Evolutionary conservation across 2,329 filamentous ascomycete species (phyloP), one percentile per base, ranked within the genome.

Genomic region (Ophiocordyceps unilateralis): DNA sequence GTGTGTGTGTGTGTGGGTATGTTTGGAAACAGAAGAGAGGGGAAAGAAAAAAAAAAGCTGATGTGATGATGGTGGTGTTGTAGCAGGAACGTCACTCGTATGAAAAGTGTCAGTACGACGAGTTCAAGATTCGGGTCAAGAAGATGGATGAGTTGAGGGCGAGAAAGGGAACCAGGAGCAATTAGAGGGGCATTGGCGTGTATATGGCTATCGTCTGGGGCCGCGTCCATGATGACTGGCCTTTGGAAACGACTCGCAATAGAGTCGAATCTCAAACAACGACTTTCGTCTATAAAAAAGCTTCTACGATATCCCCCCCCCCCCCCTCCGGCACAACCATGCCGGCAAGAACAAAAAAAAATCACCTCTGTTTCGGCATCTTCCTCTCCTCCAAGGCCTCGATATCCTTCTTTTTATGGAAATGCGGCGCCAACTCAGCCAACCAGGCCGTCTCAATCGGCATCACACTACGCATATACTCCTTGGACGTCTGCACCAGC

Each of bases 71-170:
- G 36, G 19, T 20, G 7, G 2, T 9, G 38, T 10, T 6, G 20
- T 59, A 96, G 91, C 79, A 87, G 63, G 91, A 98, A 72, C 75
- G 91, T 70, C 91, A 98, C 68, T 82, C 80, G 58, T 98, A 98
- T 72, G 91, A 98, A 63, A 96, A 96, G 65, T 98, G 91, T 76
- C 91, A 98, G 60, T 98, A 98, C 66, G 83, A 83, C 50, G 91
- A 96, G 63, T 98, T 98, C 74, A 94, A 94, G 78, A 86, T 89
- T 74, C 80, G 91, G 46, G 91, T 98, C 50, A 85, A 83, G 58
- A 96, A 94, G 79, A 98, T 98, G 91, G 79, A 96, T 56, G 88
- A 98, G 70, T 67, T 98, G 58, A 76, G 87, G 59, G 88, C 78
- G 52, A 78, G 83, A 47, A 93, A 93, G 75, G 77, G 68, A 46